Evolutionary conservation across 805 yeast genomes (phyloP), one percentile per base, ranked within the genome.

Genomic region (Schwanniomyces polymorphus): DNA sequence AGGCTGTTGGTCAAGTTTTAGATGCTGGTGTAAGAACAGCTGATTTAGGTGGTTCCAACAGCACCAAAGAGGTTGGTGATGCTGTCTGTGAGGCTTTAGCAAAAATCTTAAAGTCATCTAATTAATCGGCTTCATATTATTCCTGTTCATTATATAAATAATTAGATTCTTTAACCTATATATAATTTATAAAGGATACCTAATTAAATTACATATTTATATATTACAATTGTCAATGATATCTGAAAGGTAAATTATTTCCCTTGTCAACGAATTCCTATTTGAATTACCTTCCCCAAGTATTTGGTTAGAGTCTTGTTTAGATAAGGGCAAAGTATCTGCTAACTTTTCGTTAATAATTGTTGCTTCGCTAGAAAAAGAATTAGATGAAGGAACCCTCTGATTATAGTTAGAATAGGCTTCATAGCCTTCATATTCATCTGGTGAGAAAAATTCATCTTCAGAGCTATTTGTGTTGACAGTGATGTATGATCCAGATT

Each of bases 61-160:
- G 89, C 33, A 94, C 99, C 42, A 66, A 77, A 35, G 97, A 92
- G 68, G 97, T 94, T 48, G 98, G 98, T 63, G 96, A 91, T 65
- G 97, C 97, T 38, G 76, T 94, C 61, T 96, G 87, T 38, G 78
- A 72, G 28, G 87, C 86, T 46, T 90, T 90, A 47, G 73, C 78
- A 58, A 73, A 75, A 57, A 71, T 83, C 53, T 74, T 86, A 53
- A 63, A 52, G 43, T 51, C 41, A 16, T 48, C 58, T 21, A 50
- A 52, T 35, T 37, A 41, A 31, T 17, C 34, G 16, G 21, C 25
- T 31, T 27, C 3, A 33, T 11, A 27, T 34, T 34, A 37, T 28
- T 21, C 29, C 25, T 12, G 33, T 18, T 18, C 23, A 39, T 27
- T 14, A 16, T 17, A 27, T 37, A 18, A 14, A 46, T 34, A 14